A percentile compares a stretch with the other conserved stretches of the same genome.
Conservation (phyloP, 257 asterid species). For the Ehretia macrophylla region DNA sequence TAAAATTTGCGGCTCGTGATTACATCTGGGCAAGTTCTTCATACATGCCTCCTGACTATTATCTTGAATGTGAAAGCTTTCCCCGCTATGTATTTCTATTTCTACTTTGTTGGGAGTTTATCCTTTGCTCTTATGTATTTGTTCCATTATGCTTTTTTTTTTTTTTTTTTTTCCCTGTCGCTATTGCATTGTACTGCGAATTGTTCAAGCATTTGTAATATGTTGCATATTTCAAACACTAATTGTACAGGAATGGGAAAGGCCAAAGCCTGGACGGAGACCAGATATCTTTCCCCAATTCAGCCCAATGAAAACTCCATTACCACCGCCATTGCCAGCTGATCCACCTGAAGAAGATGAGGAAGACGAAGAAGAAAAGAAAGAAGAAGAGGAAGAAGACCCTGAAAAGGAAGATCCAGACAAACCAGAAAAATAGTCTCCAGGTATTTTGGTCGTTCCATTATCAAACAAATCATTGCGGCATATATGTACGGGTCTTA, state of each 20-base stretch:
- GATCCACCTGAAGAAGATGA: constrained; percentile 67
- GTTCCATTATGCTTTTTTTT: no score
- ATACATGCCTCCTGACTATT: no score
- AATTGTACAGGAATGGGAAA: constrained; percentile 65
- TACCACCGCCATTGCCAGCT: constrained; percentile 66
- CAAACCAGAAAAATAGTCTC: constrained; percentile 29
- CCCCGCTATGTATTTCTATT: no score
- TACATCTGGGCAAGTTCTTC: no score
- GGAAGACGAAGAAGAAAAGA: constrained; percentile 57
- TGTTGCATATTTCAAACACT: neutral
- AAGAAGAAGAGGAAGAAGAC: constrained; percentile 56
- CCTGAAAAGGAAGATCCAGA: constrained; percentile 39
- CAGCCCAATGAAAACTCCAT: constrained; percentile 90
- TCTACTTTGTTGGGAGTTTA: no score
- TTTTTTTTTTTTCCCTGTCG: no score
- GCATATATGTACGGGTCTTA: no score
- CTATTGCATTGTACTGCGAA: neutral
- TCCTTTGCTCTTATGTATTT: no score
- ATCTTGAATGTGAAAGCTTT: no score
- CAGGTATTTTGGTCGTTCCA: neutral
- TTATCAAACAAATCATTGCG: no score
- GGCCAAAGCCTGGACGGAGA: constrained; percentile 67
- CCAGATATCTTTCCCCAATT: constrained; percentile 80
- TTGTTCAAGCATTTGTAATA: neutral
- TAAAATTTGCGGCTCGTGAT: no score